These are phyloP conservation scores for Aspergillus pseudoviridinutans DNA, from an alignment of 2,329 filamentous ascomycete species.

Conservation along the genomic window DNA sequence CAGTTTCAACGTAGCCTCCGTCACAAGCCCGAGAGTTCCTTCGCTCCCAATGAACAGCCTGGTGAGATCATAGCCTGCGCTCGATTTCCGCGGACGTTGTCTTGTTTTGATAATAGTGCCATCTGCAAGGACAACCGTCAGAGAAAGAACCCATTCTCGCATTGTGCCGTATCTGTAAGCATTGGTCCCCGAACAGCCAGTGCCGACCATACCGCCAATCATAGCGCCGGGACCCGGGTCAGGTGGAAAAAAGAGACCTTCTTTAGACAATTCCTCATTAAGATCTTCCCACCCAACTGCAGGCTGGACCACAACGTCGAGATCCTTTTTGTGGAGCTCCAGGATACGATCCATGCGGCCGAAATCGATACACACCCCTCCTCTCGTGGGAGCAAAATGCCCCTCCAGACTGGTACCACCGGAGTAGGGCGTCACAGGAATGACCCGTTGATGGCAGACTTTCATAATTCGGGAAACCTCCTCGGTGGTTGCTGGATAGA, in stretches of 20 bases:
- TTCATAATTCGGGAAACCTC: constrained; percentile 87
- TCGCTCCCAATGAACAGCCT: constrained; percentile 87
- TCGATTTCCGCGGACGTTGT: constrained; percentile 82
- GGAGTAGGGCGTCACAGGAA: constrained; percentile 82
- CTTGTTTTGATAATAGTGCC: constrained; percentile 86
- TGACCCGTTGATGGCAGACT: constrained; percentile 72
- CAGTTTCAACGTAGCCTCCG: constrained; percentile 84
- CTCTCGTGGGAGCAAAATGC: constrained; percentile 76
- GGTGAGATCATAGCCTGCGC: constrained; percentile 87
- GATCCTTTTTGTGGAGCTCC: constrained; percentile 69
- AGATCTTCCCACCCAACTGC: constrained; percentile 83
- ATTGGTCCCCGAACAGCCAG: constrained; percentile 67
- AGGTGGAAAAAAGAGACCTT: constrained; percentile 85
- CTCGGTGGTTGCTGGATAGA: constrained; percentile 73
- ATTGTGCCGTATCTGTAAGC: constrained; percentile 91
- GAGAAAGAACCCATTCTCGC: constrained; percentile 84
- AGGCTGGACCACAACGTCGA: constrained; percentile 73
- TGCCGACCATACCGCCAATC: constrained; percentile 70
- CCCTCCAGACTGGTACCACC: constrained; percentile 88
- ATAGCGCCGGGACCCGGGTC: constrained; percentile 87
- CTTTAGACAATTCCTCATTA: constrained; percentile 69
- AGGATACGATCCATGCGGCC: constrained; percentile 78
- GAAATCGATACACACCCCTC: constrained; percentile 84
- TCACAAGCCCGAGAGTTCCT: constrained; percentile 85
- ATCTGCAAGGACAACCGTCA: constrained; percentile 87